Percentiles rank a stretch among this genome's conserved stretches.
Evolutionary conservation across 768 basidiomycete species (phyloP).

Genomic region (Tremella mesenterica): DNA sequence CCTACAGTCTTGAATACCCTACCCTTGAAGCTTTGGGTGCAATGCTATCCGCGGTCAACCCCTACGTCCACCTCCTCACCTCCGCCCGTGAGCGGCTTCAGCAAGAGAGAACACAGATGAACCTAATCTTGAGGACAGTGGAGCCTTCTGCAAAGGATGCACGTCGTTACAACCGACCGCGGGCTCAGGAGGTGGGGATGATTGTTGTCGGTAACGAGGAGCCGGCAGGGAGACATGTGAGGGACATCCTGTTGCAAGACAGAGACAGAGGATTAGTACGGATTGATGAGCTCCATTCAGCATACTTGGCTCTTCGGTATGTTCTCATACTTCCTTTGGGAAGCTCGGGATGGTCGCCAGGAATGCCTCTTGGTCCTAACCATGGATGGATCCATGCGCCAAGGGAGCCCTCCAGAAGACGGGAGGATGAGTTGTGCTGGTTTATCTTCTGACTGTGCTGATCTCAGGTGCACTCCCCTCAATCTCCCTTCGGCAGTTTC

Average conservation of each 20-base stretch:
- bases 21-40: background rate
- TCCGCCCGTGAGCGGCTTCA: background rate
- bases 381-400: background rate
- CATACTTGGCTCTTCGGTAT: background rate
- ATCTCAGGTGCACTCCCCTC: background rate
- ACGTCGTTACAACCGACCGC: conserved; percentile 49
- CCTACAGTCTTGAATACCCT: background rate
- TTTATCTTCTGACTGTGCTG: too few species aligned
- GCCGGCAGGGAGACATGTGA: conserved; percentile 22
- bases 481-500: background rate
- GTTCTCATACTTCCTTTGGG: background rate
- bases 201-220: conserved; percentile 42
- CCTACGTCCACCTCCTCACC: background rate
- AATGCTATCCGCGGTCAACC: background rate
- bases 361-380: background rate
- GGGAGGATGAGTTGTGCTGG: background rate
- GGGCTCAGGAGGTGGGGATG: conserved; percentile 48
- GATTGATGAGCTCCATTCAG: background rate
- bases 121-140: conserved; percentile 1
- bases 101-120: background rate
- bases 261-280: background rate
- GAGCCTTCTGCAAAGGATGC: conserved; percentile 29
- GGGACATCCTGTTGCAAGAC: background rate
- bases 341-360: background rate
- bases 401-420: background rate